Evolutionary conservation across 2,329 filamentous ascomycete species (phyloP), one percentile per base, ranked within the genome.

Genomic region (Alternaria gansuensis): DNA sequence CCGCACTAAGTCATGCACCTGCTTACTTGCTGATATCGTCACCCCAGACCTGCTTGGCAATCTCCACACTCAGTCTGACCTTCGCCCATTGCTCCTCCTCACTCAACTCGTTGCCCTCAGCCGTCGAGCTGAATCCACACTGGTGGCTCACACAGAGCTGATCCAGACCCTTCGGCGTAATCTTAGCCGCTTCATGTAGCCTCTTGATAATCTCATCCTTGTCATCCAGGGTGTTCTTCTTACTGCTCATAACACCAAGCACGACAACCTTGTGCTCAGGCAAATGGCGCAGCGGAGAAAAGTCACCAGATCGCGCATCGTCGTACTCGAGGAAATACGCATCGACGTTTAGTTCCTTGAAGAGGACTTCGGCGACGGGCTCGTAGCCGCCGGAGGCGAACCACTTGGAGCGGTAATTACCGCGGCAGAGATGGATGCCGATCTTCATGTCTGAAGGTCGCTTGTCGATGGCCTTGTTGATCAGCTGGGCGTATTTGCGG

Each of bases 291-390:
- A 87, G 77, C 1, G 84, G 84, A 34, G 76, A 77, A 74, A 86
- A 87, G 71, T 85, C 84, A 13, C 84, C 84, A 0, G 79, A 82
- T 2, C 84, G 79, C 31, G 83, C 83, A 61, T 85, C 84, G 69
- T 87, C 84, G 71, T 84, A 87, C 73, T 87, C 84, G 66, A 87
- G 81, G 76, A 86, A 87, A 74, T 86, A 87, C 13, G 82, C 84
- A 64, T 86, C 83, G 52, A 85, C 83, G 66, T 85, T 79, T 48
- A 85, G 79, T 56, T 84, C 81, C 67, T 81, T 82, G 79, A 86
- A 85, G 13, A 86, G 76, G n/a, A 84, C 82, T 72, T 85, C 82
- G 34, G 84, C 82, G 3, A 85, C 83, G 46, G 83, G 84, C 74
- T 86, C 84, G 76, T 87, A 87, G 36, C 84, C 83, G 45, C 84